A percentile compares a stretch with the other conserved stretches of the same genome.
phyloP scores from a whole-genome alignment of 768 basidiomycete species.

The Gymnopilus dilepis region DNA sequence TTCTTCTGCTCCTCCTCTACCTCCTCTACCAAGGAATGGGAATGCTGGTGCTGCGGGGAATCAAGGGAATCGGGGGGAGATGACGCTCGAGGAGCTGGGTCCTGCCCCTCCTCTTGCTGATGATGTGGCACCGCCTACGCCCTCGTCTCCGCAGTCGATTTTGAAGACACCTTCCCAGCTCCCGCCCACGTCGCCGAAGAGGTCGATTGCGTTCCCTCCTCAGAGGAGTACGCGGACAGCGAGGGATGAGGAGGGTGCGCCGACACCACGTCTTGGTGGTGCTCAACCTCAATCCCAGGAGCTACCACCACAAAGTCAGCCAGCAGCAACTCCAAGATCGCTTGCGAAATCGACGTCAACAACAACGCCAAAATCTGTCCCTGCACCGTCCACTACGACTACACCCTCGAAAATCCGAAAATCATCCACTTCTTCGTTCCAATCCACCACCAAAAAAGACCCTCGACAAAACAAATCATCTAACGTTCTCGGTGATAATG shows the following conservation, averaged over 20 bases:
- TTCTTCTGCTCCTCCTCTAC: too few relatives aligned
- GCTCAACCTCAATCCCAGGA: too few relatives aligned
- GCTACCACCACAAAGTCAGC: too few relatives aligned
- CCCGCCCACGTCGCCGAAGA: background rate
- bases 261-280: too few relatives aligned
- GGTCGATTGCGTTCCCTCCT: too few relatives aligned
- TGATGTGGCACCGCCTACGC: too few relatives aligned
- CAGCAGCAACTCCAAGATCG: too few relatives aligned
- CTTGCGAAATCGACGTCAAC: too few relatives aligned
- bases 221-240: background rate
- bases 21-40: too few relatives aligned
- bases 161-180: background rate
- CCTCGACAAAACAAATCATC: background rate
- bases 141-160: background rate
- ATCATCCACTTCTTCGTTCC: background rate
- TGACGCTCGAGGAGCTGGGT: conserved; percentile 26
- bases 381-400: background rate
- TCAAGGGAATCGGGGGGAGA: conserved; percentile 7
- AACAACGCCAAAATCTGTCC: too few relatives aligned
- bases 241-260: background rate
- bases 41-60: too few relatives aligned
- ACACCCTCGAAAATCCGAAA: background rate
- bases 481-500: too few relatives aligned
- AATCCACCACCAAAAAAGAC: background rate
- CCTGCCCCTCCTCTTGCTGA: background rate